phyloP scores from a whole-genome alignment of 2,329 filamentous ascomycete genomes.

The Cordyceps tenuipes region DNA sequence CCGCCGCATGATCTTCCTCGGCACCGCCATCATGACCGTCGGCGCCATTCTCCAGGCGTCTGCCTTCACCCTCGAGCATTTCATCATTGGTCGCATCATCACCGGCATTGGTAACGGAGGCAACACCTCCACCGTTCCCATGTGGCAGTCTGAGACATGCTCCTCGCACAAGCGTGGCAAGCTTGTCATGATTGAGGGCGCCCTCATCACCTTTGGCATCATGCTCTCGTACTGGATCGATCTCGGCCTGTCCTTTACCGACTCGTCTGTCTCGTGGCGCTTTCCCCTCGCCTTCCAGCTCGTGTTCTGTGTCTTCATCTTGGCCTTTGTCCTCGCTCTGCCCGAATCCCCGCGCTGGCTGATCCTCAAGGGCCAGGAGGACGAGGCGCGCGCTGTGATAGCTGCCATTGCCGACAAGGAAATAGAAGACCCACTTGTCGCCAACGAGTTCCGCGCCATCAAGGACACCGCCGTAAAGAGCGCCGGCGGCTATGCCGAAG shows the following conservation, averaged over 20 bases:
- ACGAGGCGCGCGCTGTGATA: conserved; percentile 40
- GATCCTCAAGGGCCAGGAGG: conserved; percentile 36
- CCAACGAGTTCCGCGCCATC: conserved; percentile 51
- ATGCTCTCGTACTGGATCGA: conserved; percentile 54
- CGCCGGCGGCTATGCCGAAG: conserved; percentile 49
- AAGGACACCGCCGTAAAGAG: conserved; percentile 63
- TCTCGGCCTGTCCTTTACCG: conserved; percentile 45
- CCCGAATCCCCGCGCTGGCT: conserved; percentile 47
- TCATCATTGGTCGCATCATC: conserved; percentile 51
- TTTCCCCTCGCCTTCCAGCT: conserved; percentile 51
- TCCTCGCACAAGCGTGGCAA: conserved; percentile 50
- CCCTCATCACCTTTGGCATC: conserved; percentile 48
- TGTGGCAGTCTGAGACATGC: conserved; percentile 54
- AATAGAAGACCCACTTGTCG: conserved; percentile 47
- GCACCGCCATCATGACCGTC: conserved; percentile 48
- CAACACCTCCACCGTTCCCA: conserved; percentile 48
- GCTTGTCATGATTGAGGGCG: conserved; percentile 52
- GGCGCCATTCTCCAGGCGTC: conserved; percentile 52
- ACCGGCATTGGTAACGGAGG: conserved; percentile 51
- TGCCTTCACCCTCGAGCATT: conserved; percentile 44
- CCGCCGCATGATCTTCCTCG: conserved; percentile 50
- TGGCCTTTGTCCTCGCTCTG: conserved; percentile 42
- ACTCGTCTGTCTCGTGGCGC: conserved; percentile 38
- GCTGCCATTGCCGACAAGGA: conserved; percentile 47
- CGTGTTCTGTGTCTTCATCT: conserved; percentile 49